Evolutionary conservation across 257 asterid species (phyloP), one percentile per base, ranked within the genome.

Genomic region (Salvia hispanica): DNA sequence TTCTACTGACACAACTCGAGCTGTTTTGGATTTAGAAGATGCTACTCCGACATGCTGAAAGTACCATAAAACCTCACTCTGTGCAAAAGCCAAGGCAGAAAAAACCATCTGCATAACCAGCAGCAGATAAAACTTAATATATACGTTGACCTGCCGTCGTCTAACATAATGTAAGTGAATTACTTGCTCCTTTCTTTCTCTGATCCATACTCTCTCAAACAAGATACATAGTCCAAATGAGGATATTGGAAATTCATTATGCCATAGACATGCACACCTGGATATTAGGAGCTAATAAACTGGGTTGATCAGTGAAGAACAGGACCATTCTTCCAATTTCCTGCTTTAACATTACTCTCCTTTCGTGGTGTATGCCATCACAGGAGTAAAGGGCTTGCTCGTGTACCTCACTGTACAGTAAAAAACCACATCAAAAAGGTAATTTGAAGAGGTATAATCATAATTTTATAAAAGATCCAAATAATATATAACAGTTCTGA

Each of bases 321-420:
- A 94, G 90, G 64, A 84, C 95, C 97, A 88, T 94, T 79, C 99
- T 88, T 78, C 99, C 96, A 28, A 94, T 94, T 83, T 94, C 99
- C 80, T 94, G 99, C 88, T 90, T 94, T 81, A 94, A 69, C 71
- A 94, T 76, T 72, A 88, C 82, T 77, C 99, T 88, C 80, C 99
- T 81, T 60, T 91, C 99, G 31, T 78, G 94, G 82, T 94, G 99
- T 70, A 89, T 83, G 74, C 89, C 83, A 84, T 91, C 96, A 79
- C 95, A 88, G 39, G 95, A 86, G 68, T 79, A 71, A 66, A 85
- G 70, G 64, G 99, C 96, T 81, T 90, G 97, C 72, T 94, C 97
- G 58, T 94, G 95, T 47, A 94, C 97, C 79, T 94, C 99, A 87
- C 99, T 94, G 86, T 67, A 74, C 54, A 61, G 80, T 65, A 16